Percentiles rank a stretch among this genome's conserved stretches.
Conservation (phyloP, 805 yeast species). For the Brettanomyces nanus region DNA sequence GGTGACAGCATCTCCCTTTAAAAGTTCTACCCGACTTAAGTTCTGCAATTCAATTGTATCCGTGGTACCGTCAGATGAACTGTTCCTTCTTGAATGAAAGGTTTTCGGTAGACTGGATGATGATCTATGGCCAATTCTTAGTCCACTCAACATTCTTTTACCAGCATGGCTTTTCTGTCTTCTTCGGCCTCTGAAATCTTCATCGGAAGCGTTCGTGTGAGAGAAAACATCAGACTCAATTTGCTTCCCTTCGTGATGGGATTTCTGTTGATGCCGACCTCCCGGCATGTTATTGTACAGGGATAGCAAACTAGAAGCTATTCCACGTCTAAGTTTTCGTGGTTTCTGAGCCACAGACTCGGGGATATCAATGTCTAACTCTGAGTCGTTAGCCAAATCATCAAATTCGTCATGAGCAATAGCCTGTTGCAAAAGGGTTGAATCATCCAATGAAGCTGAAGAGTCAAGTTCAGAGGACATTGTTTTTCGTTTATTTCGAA, state of each 20-base stretch:
- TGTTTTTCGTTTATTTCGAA: not conserved
- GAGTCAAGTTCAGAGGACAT: not conserved
- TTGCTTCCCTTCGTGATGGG: not conserved
- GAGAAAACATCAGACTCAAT: not conserved
- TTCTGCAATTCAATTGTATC: not conserved
- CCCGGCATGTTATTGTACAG: constrained; percentile 40
- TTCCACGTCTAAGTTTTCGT: constrained; percentile 72
- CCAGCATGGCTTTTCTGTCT: too few relatives aligned
- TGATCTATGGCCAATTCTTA: not conserved
- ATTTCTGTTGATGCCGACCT: not conserved
- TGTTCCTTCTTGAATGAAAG: not conserved
- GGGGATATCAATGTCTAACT: constrained; percentile 35
- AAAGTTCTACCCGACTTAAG: not conserved
- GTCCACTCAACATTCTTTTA: too few relatives aligned
- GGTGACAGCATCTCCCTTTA: not conserved
- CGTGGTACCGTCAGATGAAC: not conserved
- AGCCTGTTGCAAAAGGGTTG: not conserved
- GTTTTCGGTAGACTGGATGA: not conserved
- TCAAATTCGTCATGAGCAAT: constrained; percentile 10
- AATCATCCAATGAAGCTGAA: not conserved
- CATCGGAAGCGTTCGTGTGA: not conserved
- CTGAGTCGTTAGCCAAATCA: constrained; percentile 20
- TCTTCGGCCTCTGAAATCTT: not conserved
- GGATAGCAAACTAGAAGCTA: constrained; percentile 66
- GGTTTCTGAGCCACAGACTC: constrained; percentile 38